phyloP scores from a whole-genome alignment of 176 grass and related monocot genomes.

The Alopecurus myosuroides region DNA sequence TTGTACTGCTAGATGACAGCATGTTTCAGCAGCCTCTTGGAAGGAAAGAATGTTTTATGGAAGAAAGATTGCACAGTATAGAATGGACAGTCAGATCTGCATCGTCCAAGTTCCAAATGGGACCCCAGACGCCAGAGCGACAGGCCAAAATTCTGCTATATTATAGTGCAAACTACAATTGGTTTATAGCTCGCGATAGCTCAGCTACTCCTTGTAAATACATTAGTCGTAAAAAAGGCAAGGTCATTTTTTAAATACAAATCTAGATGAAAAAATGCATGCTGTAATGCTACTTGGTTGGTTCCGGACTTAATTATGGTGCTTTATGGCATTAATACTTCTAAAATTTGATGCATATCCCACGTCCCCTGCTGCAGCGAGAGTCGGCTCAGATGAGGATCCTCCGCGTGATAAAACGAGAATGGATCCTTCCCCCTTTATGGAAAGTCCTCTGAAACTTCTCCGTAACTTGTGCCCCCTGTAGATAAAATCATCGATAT shows the following conservation, averaged over 20 bases:
- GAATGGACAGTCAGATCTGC: background rate
- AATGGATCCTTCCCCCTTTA: too few species aligned
- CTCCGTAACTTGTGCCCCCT: too few species aligned
- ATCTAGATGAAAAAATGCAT: background rate
- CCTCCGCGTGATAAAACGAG: too few species aligned
- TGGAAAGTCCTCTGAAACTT: too few species aligned
- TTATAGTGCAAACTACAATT: background rate
- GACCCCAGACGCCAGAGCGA: background rate
- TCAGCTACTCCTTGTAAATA: background rate
- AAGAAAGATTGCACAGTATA: background rate
- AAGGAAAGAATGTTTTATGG: conserved; percentile 8
- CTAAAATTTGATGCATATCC: too few species aligned
- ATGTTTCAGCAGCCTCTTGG: background rate
- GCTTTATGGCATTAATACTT: background rate
- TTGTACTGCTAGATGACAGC: too few species aligned
- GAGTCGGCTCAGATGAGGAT: too few species aligned
- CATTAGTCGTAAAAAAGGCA: background rate
- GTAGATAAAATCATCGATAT: too few species aligned
- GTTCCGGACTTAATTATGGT: background rate
- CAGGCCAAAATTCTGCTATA: background rate
- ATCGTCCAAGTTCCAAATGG: background rate
- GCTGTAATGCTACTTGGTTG: background rate
- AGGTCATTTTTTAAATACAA: background rate
- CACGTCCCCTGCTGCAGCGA: too few species aligned
- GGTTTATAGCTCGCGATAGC: background rate